A percentile compares a stretch with the other conserved stretches of the same genome.
Conservation (phyloP, 495 filamentous ascomycete species). For the Aspergillus steynii region DNA sequence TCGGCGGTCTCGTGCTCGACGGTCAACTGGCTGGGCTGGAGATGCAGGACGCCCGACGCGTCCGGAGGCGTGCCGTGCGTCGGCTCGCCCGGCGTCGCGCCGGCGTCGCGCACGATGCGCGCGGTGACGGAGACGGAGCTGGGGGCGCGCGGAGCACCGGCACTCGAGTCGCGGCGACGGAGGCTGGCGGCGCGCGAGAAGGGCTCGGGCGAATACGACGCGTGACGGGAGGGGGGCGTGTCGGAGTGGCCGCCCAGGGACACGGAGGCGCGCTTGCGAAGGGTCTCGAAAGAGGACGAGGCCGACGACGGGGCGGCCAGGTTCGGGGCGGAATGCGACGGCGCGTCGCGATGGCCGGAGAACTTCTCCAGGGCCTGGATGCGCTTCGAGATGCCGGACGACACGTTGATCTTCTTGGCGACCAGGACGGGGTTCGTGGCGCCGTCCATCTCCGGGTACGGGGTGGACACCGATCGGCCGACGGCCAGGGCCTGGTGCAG, state of each 20-base stretch:
- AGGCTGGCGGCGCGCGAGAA: slow-evolving; percentile 35
- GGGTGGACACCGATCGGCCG: slow-evolving; percentile 41
- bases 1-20: slow-evolving; percentile 65
- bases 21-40: slow-evolving; percentile 70
- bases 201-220: slow-evolving; percentile 23
- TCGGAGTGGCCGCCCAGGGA: slow-evolving; percentile 29
- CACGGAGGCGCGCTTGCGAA: slow-evolving; percentile 36
- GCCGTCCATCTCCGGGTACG: slow-evolving; percentile 30
- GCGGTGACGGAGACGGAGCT: slow-evolving; percentile 78
- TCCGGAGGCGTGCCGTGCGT: slow-evolving; percentile 44
- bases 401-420: slow-evolving; percentile 78
- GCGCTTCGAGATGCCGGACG: slow-evolving; percentile 83
- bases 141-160: slow-evolving; percentile 36
- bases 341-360: slow-evolving; percentile 51
- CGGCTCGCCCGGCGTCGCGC: slow-evolving; percentile 23
- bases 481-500: slow-evolving; percentile 38
- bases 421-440: slow-evolving; percentile 40
- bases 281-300: slow-evolving; percentile 42
- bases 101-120: slow-evolving; percentile 67
- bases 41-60: slow-evolving; percentile 50
- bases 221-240: slow-evolving; percentile 14
- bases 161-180: slow-evolving; percentile 30
- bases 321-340: slow-evolving; percentile 20
- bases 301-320: slow-evolving; percentile 28
- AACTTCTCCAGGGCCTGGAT: slow-evolving; percentile 84